Evolutionary conservation across 2,329 filamentous ascomycete species (phyloP), one percentile per base, ranked within the genome.

Genomic region (Penicillium sp.): DNA sequence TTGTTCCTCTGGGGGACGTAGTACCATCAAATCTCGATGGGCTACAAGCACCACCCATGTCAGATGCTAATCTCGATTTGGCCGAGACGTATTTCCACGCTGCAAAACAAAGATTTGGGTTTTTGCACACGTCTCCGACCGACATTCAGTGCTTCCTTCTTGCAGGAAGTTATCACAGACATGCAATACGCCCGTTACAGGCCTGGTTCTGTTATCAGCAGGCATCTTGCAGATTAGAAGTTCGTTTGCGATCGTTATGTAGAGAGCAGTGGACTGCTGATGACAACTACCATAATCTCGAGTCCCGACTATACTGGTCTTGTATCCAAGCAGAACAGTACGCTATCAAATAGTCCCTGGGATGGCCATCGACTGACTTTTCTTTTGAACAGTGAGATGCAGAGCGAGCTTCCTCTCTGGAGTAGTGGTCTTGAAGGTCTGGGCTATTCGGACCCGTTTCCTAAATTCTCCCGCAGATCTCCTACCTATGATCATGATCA

Each of bases 311-410:
- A n/a, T 65, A 65, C 29, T 65, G 62, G 62, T 61, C 62, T 13
- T 65, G 62, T 54, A 65, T 65, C n/a, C 60, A 64, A 26, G 61
- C 60, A 10, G 62, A 65, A 45, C 61, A 63, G 62, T 65, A 43
- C 48, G 61, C 43, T 23, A 35, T 38, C 14, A 7, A n/a, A 10
- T 10, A 2, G 34, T 34, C 7, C 48, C 23, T 10, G 8, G 26
- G 30, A 32, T 39, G 11, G n/a, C 7, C 40, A 9, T 38, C 3
- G 18, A 45, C 39, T 50, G 27, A 51, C 34, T 18, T 23, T 5
- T 23, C 23, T 23, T 23, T 5, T 8, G 16, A 10, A 42, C 9
- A 65, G 62, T 50, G 62, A 65, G 51, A 62, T 61, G 54, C 62
- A 65, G 23, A 56, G 58, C 19, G 61, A 62, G 10, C 58, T 65